Evolutionary conservation across 768 basidiomycete species (phyloP).

Genomic region (Suillus subalutaceus): DNA sequence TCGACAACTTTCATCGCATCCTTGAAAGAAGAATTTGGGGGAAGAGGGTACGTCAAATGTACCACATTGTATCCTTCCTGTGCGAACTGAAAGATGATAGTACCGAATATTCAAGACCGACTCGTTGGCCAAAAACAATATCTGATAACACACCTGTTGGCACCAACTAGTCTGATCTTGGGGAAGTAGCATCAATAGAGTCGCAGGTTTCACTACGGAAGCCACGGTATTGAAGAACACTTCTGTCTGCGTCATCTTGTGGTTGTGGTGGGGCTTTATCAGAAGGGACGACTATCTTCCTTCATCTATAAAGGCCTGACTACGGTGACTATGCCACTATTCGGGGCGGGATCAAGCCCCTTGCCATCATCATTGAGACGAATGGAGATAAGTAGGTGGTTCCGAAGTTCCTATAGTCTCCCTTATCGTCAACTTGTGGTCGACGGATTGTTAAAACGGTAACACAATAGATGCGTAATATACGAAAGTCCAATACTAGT

Average conservation of each 20-base stretch:
- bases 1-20: conserved; percentile 23
- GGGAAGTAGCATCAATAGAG: conserved; percentile 34
- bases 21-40: conserved; percentile 17
- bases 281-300: not conserved
- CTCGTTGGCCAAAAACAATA: not conserved
- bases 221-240: conserved; percentile 28
- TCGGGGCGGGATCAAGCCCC: not conserved
- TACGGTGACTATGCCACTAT: not conserved
- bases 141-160: conserved; percentile 31
- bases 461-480: conserved; percentile 7
- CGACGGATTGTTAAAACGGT: not conserved
- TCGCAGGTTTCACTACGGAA: conserved; percentile 32
- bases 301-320: not conserved
- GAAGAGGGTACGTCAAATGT: conserved; percentile 31
- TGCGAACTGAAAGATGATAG: conserved; percentile 29
- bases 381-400: not conserved
- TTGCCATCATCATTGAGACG: not conserved
- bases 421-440: not conserved
- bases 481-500: conserved; percentile 8
- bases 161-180: conserved; percentile 39
- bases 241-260: conserved; percentile 8
- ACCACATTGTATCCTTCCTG: conserved; percentile 44
- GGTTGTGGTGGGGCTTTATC: conserved; percentile 5
- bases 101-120: not conserved
- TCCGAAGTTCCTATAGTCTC: not conserved